phyloP scores from a whole-genome alignment of 345 rosid genomes.

The Erodium maritimum region DNA sequence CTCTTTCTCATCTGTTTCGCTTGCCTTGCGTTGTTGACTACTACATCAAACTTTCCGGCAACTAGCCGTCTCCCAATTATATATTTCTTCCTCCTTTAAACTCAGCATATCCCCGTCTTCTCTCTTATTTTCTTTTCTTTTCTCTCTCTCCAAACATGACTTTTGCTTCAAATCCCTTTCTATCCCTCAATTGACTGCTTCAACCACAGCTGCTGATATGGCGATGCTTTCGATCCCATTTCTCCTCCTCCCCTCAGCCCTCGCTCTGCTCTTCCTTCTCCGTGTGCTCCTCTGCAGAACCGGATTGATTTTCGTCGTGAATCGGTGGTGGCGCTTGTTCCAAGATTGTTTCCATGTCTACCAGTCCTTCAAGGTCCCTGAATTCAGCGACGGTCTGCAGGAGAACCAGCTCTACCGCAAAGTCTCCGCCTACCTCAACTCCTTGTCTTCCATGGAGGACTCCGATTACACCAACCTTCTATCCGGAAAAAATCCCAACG shows the following conservation, averaged over 20 bases:
- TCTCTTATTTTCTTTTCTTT: no score
- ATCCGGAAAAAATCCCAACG: constrained; percentile 45
- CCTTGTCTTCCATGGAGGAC: constrained; percentile 48
- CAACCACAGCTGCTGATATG: background rate
- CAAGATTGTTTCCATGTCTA: constrained; percentile 46
- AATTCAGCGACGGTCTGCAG: constrained; percentile 44
- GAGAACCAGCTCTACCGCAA: constrained; percentile 43
- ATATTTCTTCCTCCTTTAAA: no score
- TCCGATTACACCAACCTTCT: constrained; percentile 67
- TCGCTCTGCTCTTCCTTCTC: constrained; percentile 47
- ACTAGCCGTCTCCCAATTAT: no score
- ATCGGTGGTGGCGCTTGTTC: constrained; percentile 36
- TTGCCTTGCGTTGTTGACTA: no score
- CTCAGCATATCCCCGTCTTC: no score
- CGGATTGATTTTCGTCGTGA: no score
- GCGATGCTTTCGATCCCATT: no score
- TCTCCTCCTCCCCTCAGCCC: constrained; percentile 38
- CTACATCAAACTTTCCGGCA: no score
- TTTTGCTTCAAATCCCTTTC: no score
- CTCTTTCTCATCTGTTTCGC: no score
- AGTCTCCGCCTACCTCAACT: constrained; percentile 38
- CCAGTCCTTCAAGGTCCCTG: constrained; percentile 54
- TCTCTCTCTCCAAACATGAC: no score
- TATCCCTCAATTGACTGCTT: constrained; percentile 1
- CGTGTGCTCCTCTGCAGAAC: constrained; percentile 33